phyloP scores from a whole-genome alignment of 345 rosid genomes.

The Eucalyptus victrix region DNA sequence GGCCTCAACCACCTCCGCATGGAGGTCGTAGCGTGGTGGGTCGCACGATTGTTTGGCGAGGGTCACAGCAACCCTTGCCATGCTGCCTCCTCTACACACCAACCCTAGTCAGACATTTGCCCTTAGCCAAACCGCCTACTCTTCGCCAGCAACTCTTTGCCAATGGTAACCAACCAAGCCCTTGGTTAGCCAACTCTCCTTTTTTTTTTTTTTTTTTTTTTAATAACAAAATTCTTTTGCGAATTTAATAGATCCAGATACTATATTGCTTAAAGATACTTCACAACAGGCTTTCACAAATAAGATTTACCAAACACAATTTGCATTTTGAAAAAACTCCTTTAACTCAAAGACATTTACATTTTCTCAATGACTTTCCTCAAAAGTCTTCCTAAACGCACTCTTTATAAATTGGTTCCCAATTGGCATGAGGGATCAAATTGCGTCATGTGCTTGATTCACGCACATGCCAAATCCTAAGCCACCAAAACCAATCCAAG shows the following conservation, averaged over 20 bases:
- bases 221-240: too few relatives aligned
- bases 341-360: accelerated
- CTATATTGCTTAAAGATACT: accelerated
- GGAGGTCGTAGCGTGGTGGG: accelerated
- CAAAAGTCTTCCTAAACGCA: accelerated
- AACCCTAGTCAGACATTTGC: accelerated
- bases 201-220: accelerated
- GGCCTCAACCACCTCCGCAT: accelerated
- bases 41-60: accelerated
- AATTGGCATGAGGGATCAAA: neutral
- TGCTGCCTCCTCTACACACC: accelerated
- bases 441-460: neutral
- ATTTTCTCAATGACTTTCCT: accelerated
- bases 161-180: accelerated
- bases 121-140: accelerated
- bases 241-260: accelerated
- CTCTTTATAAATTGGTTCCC: accelerated
- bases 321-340: accelerated
- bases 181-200: accelerated
- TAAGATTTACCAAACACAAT: too few relatives aligned
- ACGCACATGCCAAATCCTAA: neutral
- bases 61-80: accelerated
- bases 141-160: accelerated
- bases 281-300: accelerated
- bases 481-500: neutral